A percentile compares a stretch with the other conserved stretches of the same genome.
These are phyloP conservation scores for Colletotrichum tamarilloi DNA, from an alignment of 2,329 filamentous ascomycete species.

Conservation along the genomic window DNA sequence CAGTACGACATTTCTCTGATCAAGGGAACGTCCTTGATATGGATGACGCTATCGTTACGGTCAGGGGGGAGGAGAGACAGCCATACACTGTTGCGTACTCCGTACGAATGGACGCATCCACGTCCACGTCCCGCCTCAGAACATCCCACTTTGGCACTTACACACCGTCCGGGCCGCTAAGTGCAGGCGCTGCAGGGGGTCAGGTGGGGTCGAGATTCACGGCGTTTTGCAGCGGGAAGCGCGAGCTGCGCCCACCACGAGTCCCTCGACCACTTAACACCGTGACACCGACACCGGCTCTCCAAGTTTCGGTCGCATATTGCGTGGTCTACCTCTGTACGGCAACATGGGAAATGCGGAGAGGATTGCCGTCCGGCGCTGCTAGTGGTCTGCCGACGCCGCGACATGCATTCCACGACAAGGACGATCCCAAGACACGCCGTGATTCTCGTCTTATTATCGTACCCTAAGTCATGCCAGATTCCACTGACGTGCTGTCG, in stretches of 20 bases:
- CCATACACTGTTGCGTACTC: no score
- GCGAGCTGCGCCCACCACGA: constrained; percentile 16
- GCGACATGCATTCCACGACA: constrained; percentile 25
- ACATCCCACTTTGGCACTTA: constrained; percentile 12
- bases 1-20: constrained; percentile 1
- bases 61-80: background rate
- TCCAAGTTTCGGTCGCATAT: constrained; percentile 5
- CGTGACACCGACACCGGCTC: constrained; percentile 24
- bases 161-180: constrained; percentile 24
- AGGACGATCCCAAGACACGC: constrained; percentile 31
- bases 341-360: background rate
- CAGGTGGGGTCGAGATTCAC: constrained; percentile 19
- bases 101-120: background rate
- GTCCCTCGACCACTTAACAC: background rate
- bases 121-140: background rate
- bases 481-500: constrained; percentile 16
- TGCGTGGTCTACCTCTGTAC: background rate
- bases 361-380: background rate
- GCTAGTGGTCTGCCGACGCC: constrained; percentile 12
- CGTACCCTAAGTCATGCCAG: constrained; percentile 30
- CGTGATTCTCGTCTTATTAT: constrained; percentile 32
- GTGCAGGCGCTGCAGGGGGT: constrained; percentile 21
- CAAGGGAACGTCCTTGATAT: constrained; percentile 6
- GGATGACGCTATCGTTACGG: constrained; percentile 29
- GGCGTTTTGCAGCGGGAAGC: constrained; percentile 10